Base-by-base conservation (phyloP, 1,284 basidiomycete species). In the Irpex sp. region DNA sequence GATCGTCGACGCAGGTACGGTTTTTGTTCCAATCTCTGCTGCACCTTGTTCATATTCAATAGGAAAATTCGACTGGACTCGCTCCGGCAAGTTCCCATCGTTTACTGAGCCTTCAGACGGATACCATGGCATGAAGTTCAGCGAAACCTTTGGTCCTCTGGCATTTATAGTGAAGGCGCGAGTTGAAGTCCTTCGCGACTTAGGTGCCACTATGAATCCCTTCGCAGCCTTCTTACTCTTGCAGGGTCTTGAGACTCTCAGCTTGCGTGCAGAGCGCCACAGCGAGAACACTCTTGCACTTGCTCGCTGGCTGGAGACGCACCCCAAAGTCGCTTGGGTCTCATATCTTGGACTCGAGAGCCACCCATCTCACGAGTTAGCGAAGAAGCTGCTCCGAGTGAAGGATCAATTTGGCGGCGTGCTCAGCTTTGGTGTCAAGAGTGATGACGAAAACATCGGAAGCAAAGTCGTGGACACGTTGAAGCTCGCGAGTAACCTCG, bases 61-160 rank as follows among this genome's bases (percentile, higher is more conserved):
- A 85, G 87, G 93, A 61, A 94, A 91, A 69, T 96, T 96, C 71
- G 87, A 96, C 81, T 97, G 94, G 94, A 77, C 83, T 11, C 80
- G 78, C 61, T 90, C 87, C 6, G 88, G 87, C 57, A 87, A 86
- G 70, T 96, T 94, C 83, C 91, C 92, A 1, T 85, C 85, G 15
- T 93, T 96, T 79, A 94, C 91, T 6, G 83, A 89, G 70, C 93
- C 93, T 0, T 81, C 88, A 3, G 91, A 92, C 70, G 92, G 92
- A 3, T 96, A 96, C 75, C 93, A 96, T 72, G 94, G 93, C 0
- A 75, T 91, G 64, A 77, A 84, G 57, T 92, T 90, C 73, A 82
- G 80, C 67, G 86, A 96, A 67, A 87, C 88, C 0, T 94, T 96
- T 68, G 93, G 92, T 40, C 66, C 84, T 1, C 72, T 86, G 51